Evolutionary conservation across 305 asterid species (phyloP), one percentile per base, ranked within the genome.

Genomic region (Galium porrigens): DNA sequence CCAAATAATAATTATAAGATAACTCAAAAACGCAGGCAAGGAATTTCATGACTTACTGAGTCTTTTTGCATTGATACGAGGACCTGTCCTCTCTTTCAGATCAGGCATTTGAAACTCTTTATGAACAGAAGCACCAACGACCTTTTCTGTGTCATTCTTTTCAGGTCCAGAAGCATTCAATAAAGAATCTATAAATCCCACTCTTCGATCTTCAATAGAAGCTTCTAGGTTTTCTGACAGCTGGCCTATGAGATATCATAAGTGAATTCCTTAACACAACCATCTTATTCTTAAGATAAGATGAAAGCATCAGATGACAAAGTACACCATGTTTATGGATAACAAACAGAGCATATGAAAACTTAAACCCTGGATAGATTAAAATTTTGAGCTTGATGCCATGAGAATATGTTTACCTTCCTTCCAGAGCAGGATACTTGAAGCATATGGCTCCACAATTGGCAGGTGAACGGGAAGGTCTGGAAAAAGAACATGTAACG

Each of bases 401-500:
- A 5, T 6, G 32, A 15, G 22, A 32, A 14, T 9, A 33, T 30
- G 20, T 12, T 69, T 44, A 63, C 74, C 73, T 51, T 54, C 72
- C 42, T 77, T 83, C 98, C 95, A 88, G 68, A 76, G 85, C 74
- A 85, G 75, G 73, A 86, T 86, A 79, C 85, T 77, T 22, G 90
- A 80, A 69, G 86, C 82, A 77, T 91, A 85, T 30, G 98, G 95
- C 81, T 91, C 90, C 15, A 78, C 75, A 76, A 88, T 84, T 77
- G 91, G 90, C 51, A 88, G 73, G 71, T 86, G 89, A 75, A 88
- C 86, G 30, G 98, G 96, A 62, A 91, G 80, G 76, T 86, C 96
- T 56, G 94, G 86, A 79, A 88, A 91, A 72, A 91, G 85, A 68
- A 69, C 72, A 81, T 86, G 74, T 63, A 91, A 92, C 14, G 96